A percentile compares a stretch with the other conserved stretches of the same genome.
phyloP scores from a whole-genome alignment of 2,329 filamentous ascomycete genomes.

The Calonectria naviculata region DNA sequence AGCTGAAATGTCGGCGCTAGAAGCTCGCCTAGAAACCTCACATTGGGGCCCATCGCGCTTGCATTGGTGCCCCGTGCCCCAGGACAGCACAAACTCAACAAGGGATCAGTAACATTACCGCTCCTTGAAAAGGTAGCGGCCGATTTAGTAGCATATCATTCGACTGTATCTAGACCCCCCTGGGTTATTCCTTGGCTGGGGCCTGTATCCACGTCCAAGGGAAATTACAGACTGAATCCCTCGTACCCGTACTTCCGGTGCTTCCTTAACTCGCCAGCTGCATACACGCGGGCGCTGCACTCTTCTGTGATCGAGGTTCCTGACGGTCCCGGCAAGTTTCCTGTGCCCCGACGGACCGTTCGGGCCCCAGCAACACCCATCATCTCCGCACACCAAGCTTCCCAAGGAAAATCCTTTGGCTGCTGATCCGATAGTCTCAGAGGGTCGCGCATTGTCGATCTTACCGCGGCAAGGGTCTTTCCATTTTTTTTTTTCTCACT shows the following conservation, averaged over 20 bases:
- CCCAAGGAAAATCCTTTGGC: not conserved
- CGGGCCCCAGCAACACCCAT: not conserved
- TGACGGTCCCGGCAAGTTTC: not conserved
- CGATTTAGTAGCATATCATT: constrained; percentile 6
- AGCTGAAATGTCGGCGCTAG: constrained; percentile 16
- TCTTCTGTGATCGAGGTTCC: not conserved
- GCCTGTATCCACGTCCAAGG: constrained; percentile 6
- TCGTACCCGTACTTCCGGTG: constrained; percentile 11
- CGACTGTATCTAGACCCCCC: constrained; percentile 8
- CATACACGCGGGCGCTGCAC: not conserved
- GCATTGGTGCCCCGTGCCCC: not conserved
- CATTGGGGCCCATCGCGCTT: not conserved
- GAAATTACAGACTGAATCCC: constrained; percentile 13
- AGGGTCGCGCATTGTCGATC: constrained; percentile 11
- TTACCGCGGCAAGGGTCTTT: not conserved
- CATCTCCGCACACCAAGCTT: constrained; percentile 3
- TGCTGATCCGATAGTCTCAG: constrained; percentile 3
- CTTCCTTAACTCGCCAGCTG: not conserved
- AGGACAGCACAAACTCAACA: not conserved
- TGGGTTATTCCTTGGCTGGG: constrained; percentile 17
- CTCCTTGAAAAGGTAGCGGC: not conserved
- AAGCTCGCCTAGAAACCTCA: constrained; percentile 15
- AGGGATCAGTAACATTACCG: not conserved
- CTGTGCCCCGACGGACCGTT: not conserved
- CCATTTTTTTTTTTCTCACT: not conserved